Evolutionary conservation across 805 yeast genomes (phyloP), one percentile per base, ranked within the genome.

Genomic region (Blastobotrys muscicola): DNA sequence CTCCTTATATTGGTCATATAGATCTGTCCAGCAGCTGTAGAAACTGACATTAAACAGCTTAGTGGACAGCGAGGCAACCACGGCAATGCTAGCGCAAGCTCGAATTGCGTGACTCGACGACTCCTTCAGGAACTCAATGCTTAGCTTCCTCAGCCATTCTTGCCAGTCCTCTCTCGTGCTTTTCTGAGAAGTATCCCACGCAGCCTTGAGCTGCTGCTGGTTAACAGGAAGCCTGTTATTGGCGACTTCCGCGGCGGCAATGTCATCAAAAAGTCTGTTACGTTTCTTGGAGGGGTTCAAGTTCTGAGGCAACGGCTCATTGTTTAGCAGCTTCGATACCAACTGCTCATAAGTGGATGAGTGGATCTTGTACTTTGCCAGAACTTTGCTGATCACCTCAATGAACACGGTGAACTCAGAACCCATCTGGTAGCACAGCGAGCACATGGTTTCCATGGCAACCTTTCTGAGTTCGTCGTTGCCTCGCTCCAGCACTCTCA

Each of bases 121-220:
- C 58, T 89, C 95, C 53, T 84, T 85, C 50, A 92, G 66, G 30
- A 92, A 62, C 56, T 87, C 96, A 42, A 86, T 82, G 52, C 92
- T 80, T 39, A 92, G 68, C 46, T 92, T 71, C 46, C 94, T 75
- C 50, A 87, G 78, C 99, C 99, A 92, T 57, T 92, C 97, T 54
- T 84, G 90, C 98, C 98, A 92, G 52, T 92, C 98, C 54, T 89
- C 97, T 53, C 80, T 80, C 0, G 97, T 85, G 42, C 94, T 75
- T 50, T 90, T 76, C 51, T 85, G 90, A 16, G 84, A 76, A 23
- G 95, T 82, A 52, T 87, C 95, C 97, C 98, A 92, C 1, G 89
- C 85, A 36, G 77, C 75, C 54, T 85, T 81, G 53, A 92, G 68
- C 7, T 68, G 69, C 42, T 69, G 70, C 50, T 76, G 81, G 50